Percentiles rank a stretch among this genome's conserved stretches.
Evolutionary conservation across 257 asterid species (phyloP).

Genomic region (Rehmannia glutinosa): DNA sequence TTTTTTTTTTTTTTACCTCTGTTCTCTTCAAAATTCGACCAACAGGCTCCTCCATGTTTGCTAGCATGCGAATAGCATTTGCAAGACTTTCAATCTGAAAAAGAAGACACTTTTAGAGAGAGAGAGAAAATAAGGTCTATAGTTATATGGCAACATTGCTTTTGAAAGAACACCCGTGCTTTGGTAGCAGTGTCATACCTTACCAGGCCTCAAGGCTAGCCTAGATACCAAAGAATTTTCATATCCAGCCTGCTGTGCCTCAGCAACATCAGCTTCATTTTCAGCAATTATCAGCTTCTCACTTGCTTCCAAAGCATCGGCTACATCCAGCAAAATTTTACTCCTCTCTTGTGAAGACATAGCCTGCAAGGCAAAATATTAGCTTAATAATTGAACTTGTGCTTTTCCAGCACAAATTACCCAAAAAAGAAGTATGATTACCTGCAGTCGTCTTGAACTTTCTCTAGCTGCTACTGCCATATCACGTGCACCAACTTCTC

Average conservation of each 20-base stretch:
- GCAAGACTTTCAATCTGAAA: constrained; percentile 60
- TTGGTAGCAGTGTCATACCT: constrained; percentile 39
- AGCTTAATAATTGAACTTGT: background rate
- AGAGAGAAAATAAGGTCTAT: background rate
- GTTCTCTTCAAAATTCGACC: constrained; percentile 67
- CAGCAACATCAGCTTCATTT: constrained; percentile 68
- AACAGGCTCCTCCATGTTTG: constrained; percentile 85
- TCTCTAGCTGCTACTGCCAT: constrained; percentile 74
- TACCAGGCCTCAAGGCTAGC: constrained; percentile 68
- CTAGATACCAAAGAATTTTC: constrained; percentile 69
- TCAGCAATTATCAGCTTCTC: constrained; percentile 59
- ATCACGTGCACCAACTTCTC: constrained; percentile 49
- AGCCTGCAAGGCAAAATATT: constrained; percentile 37
- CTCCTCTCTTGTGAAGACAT: constrained; percentile 70
- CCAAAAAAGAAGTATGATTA: too few relatives aligned
- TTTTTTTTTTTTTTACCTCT: constrained; percentile 48
- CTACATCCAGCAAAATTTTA: constrained; percentile 66
- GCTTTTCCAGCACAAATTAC: background rate
- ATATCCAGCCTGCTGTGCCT: constrained; percentile 59
- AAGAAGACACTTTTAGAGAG: background rate
- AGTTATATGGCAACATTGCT: constrained; percentile 8
- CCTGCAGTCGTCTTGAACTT: constrained; percentile 63
- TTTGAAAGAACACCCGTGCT: constrained; percentile 2
- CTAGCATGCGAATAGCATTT: constrained; percentile 70
- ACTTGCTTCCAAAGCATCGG: constrained; percentile 65